phyloP scores from a whole-genome alignment of 2,329 filamentous ascomycete species.

The Arthroderma sp. region DNA sequence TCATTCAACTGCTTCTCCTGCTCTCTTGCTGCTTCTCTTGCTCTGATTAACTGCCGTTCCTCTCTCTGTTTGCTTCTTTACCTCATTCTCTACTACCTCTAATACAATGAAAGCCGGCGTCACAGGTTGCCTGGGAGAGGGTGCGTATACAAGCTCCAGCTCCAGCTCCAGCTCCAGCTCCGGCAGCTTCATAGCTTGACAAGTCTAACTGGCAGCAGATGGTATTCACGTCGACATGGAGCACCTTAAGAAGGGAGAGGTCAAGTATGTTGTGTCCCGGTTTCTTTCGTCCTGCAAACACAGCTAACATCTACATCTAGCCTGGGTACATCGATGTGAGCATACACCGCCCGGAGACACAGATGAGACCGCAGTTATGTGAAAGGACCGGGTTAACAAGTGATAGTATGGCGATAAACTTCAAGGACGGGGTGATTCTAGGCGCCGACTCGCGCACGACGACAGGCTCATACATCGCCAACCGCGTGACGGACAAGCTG shows the following conservation, averaged over 20 bases:
- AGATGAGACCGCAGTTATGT: too few species aligned
- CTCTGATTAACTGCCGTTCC: neutral
- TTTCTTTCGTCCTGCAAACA: neutral
- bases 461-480: constrained; percentile 95
- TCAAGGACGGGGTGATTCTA: constrained; percentile 95
- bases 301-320: constrained; percentile 35
- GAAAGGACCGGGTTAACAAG: too few species aligned
- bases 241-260: constrained; percentile 93
- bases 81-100: neutral
- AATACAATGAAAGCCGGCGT: constrained; percentile 14
- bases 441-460: constrained; percentile 95
- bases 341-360: too few species aligned
- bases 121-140: constrained; percentile 15
- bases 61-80: neutral
- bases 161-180: neutral
- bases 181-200: constrained; percentile 17
- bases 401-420: constrained; percentile 90
- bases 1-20: neutral
- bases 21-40: neutral
- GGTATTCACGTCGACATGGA: constrained; percentile 99
- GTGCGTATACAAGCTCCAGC: constrained; percentile 6
- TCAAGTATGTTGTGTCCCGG: constrained; percentile 59
- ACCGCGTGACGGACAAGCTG: constrained; percentile 98
- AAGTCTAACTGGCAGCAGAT: constrained; percentile 48
- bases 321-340: constrained; percentile 93